These are phyloP conservation scores for Setomelanomma holmii DNA, from an alignment of 2,329 filamentous ascomycete genomes.

Conservation along the genomic window DNA sequence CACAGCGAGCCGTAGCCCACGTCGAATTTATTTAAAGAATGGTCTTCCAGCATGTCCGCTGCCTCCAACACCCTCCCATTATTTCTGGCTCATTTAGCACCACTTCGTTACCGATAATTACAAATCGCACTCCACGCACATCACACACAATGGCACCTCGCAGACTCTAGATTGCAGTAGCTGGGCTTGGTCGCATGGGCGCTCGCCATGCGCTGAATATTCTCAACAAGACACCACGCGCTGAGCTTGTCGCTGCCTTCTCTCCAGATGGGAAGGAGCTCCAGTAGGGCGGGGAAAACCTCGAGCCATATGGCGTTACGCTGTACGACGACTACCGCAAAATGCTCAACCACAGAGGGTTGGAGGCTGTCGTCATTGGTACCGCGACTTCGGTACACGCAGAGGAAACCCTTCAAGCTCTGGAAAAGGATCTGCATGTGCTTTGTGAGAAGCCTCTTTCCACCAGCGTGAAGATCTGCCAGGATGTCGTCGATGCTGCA, in stretches of 20 bases:
- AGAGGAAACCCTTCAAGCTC: constrained; percentile 42
- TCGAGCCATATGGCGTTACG: constrained; percentile 54
- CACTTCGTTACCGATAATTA: no score
- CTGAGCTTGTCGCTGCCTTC: constrained; percentile 59
- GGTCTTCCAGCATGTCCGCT: neutral
- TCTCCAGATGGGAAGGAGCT: constrained; percentile 55
- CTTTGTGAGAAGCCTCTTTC: constrained; percentile 51
- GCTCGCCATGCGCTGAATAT: constrained; percentile 60
- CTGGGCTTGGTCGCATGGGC: constrained; percentile 62
- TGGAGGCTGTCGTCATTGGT: constrained; percentile 53
- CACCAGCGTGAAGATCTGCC: constrained; percentile 36
- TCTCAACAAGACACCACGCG: constrained; percentile 55
- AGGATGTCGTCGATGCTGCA: constrained; percentile 45
- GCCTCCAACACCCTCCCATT: neutral
- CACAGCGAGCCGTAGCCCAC: constrained; percentile 1
- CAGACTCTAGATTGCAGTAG: constrained; percentile 53
- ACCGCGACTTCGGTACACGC: constrained; percentile 47
- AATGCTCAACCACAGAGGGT: constrained; percentile 52
- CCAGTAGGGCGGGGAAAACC: constrained; percentile 54
- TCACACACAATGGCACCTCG: constrained; percentile 25
- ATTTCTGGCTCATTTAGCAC: no score
- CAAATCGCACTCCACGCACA: no score
- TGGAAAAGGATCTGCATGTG: constrained; percentile 47
- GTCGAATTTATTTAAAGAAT: constrained; percentile 2
- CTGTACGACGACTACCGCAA: constrained; percentile 57